phyloP scores from a whole-genome alignment of 805 yeast species.

The Suhomyces xylopsoci region DNA sequence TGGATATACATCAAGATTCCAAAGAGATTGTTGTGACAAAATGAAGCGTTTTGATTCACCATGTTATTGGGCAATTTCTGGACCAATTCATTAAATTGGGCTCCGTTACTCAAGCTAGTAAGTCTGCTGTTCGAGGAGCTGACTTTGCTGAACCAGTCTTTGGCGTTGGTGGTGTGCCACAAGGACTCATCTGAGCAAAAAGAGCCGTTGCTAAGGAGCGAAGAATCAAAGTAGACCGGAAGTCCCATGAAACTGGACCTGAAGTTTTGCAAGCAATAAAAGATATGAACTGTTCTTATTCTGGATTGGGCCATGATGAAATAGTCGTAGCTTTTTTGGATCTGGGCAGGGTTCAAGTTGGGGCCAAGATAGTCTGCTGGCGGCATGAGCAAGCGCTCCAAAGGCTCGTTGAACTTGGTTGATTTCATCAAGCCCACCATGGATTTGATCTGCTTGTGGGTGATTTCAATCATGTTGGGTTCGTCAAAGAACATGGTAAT shows the following conservation, averaged over 20 bases:
- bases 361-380: neutral
- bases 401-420: slow-evolving; percentile 49
- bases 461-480: slow-evolving; percentile 46
- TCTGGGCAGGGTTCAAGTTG: slow-evolving; percentile 8
- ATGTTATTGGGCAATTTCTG: slow-evolving; percentile 43
- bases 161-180: slow-evolving; percentile 52
- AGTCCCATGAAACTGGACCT: slow-evolving; percentile 45
- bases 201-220: slow-evolving; percentile 59
- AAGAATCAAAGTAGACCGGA: slow-evolving; percentile 35
- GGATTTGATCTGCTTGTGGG: slow-evolving; percentile 51
- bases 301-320: slow-evolving; percentile 55
- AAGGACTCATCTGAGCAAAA: slow-evolving; percentile 58
- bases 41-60: slow-evolving; percentile 14
- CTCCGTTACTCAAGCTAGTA: slow-evolving; percentile 57
- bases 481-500: slow-evolving; percentile 57
- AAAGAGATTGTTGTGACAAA: slow-evolving; percentile 49
- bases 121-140: slow-evolving; percentile 38
- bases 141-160: slow-evolving; percentile 48
- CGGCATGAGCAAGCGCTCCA: slow-evolving; percentile 45
- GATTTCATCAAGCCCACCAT: slow-evolving; percentile 53
- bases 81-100: slow-evolving; percentile 43
- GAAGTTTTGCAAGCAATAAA: slow-evolving; percentile 49
- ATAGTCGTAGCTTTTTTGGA: slow-evolving; percentile 47
- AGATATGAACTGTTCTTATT: slow-evolving; percentile 50
- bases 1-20: slow-evolving; percentile 63